Evolutionary conservation across 1,284 basidiomycete species (phyloP), one percentile per base, ranked within the genome.

Genomic region (Ceratorhiza oryzae-sativae): DNA sequence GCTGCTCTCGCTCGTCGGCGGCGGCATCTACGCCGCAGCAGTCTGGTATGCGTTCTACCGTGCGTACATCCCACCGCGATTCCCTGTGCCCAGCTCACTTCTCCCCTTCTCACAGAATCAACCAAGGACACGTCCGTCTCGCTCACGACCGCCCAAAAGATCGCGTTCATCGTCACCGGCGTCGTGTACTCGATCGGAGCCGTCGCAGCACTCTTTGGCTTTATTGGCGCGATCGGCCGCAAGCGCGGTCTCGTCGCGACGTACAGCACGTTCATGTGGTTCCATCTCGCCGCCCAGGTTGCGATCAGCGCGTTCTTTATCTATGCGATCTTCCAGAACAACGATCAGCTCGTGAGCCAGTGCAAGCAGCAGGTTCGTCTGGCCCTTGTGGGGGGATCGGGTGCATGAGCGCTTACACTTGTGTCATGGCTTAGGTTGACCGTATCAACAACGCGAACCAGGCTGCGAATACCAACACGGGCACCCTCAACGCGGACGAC

Each of bases 201-300:
- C 23, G 20, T 60, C 20, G 58, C 58, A 15, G 39, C 61, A 30
- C 55, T 65, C 55, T 32, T 74, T 13, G 88, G 87, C 30, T 84
- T 89, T 72, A 81, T 87, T 48, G 88, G 89, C 27, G 83, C 84
- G 0, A 81, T 88, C 65, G 84, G 86, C 49, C 85, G 85, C 75
- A 88, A 89, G 76, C 86, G 87, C 77, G 76, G 81, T 1, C 88
- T 90, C 77, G 81, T 87, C 63, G 83, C 83, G 76, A 81, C 83
- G 32, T 89, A 88, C 75, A 86, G 79, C 67, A 58, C 53, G 55
- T 30, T 41, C 76, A 80, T 87, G 72, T 87, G 86, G 79, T 53
- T 89, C 81, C 88, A 87, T 77, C 72, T 89, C 76, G 82, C 78
- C 25, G 51, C 60, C 58, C 60, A 73, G 39, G 25, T 73, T 25